phyloP scores from a whole-genome alignment of 495 filamentous ascomycete species.

The Penicillium mononematosum region DNA sequence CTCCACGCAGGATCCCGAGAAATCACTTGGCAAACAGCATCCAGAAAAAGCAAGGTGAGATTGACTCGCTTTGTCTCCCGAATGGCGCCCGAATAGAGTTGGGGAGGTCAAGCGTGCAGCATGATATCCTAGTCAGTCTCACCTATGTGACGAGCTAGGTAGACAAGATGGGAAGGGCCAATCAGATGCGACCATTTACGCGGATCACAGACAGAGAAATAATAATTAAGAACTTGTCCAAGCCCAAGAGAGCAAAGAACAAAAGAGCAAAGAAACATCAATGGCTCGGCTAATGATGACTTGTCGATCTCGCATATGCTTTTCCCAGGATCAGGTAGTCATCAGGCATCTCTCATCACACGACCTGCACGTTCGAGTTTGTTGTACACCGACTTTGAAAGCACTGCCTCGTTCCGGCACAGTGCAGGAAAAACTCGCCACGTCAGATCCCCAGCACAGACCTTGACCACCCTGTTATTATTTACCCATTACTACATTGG shows the following conservation, averaged over 20 bases:
- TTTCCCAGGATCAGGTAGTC: conserved; percentile 12
- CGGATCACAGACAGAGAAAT: background rate
- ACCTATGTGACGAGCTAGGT: conserved; percentile 9
- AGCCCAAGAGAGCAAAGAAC: background rate
- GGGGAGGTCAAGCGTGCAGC: background rate
- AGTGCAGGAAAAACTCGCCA: conserved; percentile 12
- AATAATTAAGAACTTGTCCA: background rate
- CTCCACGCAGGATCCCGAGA: conserved; percentile 10
- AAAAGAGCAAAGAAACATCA: background rate
- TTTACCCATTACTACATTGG: background rate
- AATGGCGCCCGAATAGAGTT: conserved; percentile 12
- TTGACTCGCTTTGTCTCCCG: conserved; percentile 12
- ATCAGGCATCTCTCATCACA: conserved; percentile 16
- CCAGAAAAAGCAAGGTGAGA: conserved; percentile 13
- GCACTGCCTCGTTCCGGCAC: conserved; percentile 13
- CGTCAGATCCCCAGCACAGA: conserved; percentile 15
- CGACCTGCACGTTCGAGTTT: conserved; percentile 12
- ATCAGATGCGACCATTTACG: background rate
- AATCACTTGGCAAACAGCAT: conserved; percentile 11
- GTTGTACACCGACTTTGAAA: conserved; percentile 16
- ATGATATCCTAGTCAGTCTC: conserved; percentile 2
- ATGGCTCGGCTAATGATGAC: conserved; percentile 6
- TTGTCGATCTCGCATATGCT: conserved; percentile 8
- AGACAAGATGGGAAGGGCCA: background rate
- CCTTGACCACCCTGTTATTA: background rate